Evolutionary conservation across 176 grass and related monocot species (phyloP).

Genomic region (Carex kokanica): DNA sequence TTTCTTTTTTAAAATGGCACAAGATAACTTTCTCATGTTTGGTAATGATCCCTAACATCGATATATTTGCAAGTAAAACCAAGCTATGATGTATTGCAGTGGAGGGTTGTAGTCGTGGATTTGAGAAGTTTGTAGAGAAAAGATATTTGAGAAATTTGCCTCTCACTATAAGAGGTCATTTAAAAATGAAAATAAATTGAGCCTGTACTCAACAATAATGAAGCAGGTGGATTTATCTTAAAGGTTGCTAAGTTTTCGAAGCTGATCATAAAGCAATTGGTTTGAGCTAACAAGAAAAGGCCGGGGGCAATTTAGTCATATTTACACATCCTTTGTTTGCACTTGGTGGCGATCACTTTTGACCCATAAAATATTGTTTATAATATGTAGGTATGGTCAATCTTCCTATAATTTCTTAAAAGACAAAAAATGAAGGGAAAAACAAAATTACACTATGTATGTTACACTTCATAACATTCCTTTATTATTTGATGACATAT

Average conservation of each 20-base stretch:
- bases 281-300: neutral
- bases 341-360: neutral
- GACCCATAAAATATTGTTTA: neutral
- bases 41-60: neutral
- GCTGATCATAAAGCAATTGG: neutral
- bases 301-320: neutral
- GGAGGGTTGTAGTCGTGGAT: neutral
- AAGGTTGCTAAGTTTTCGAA: neutral
- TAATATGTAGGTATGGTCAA: neutral
- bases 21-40: neutral
- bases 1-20: neutral
- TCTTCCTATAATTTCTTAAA: neutral
- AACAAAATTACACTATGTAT: neutral
- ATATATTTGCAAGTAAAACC: neutral
- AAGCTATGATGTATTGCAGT: neutral
- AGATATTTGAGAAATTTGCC: neutral
- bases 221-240: neutral
- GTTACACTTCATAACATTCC: neutral
- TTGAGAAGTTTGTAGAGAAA: neutral
- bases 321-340: neutral
- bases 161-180: neutral
- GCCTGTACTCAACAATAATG: neutral
- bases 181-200: neutral
- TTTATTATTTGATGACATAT: constrained; percentile 23
- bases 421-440: neutral